phyloP scores from a whole-genome alignment of 208 protist genomes.

The Trypanosoma melophagium region DNA sequence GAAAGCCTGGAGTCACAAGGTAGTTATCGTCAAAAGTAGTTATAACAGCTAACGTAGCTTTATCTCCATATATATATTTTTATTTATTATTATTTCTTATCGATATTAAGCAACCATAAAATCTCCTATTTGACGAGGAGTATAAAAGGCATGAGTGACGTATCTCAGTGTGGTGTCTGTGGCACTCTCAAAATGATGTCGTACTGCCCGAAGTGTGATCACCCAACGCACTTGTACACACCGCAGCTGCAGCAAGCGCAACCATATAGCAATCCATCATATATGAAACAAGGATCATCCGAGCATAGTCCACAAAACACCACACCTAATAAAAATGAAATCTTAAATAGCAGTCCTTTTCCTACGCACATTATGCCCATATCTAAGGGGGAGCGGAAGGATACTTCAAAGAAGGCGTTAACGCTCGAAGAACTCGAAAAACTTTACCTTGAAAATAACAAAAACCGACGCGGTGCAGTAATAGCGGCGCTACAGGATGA shows the following conservation, averaged over 20 bases:
- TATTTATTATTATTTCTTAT: not conserved
- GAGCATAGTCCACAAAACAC: not conserved
- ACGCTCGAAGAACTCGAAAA: constrained; percentile 19
- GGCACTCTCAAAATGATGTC: constrained; percentile 43
- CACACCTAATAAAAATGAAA: not conserved
- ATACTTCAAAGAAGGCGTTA: constrained; percentile 20
- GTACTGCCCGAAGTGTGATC: constrained; percentile 40
- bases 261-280: not conserved
- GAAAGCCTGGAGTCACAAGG: not conserved
- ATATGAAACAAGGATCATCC: not conserved
- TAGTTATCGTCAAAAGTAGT: not conserved
- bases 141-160: constrained; percentile 9
- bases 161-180: constrained; percentile 31
- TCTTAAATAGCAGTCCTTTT: not conserved
- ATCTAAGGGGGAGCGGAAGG: not conserved
- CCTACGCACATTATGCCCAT: not conserved
- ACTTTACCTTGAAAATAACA: constrained; percentile 11
- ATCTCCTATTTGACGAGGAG: not conserved
- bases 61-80: constrained; percentile 3
- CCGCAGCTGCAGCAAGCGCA: not conserved
- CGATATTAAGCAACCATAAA: not conserved
- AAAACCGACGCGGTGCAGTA: not conserved
- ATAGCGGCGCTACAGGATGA: not conserved
- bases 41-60: too few relatives aligned
- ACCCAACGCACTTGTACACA: constrained; percentile 25